These are phyloP conservation scores for Colletotrichum lini DNA, from an alignment of 2,329 filamentous ascomycete species.

Conservation along the genomic window DNA sequence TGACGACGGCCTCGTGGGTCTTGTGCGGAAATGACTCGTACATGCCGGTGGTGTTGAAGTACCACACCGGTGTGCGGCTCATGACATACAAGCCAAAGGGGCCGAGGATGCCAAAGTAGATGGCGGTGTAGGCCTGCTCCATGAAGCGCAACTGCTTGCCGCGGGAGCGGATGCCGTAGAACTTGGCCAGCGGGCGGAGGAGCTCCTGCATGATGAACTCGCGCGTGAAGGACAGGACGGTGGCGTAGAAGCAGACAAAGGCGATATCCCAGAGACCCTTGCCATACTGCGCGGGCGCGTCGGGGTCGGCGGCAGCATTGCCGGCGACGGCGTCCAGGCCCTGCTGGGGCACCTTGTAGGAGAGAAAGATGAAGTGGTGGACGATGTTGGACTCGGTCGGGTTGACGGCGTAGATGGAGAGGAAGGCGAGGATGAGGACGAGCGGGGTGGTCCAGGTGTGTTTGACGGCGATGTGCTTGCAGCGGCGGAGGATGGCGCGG, in stretches of 20 bases:
- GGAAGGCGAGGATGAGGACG: constrained; percentile 66
- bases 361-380: constrained; percentile 77
- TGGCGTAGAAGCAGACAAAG: constrained; percentile 80
- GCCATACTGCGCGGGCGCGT: constrained; percentile 72
- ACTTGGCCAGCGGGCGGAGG: constrained; percentile 73
- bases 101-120: constrained; percentile 78
- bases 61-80: constrained; percentile 79
- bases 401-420: constrained; percentile 72
- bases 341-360: constrained; percentile 71
- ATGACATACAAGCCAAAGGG: constrained; percentile 80
- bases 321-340: constrained; percentile 48
- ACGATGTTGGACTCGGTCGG: constrained; percentile 76
- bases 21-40: constrained; percentile 79
- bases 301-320: constrained; percentile 29
- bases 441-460: constrained; percentile 65
- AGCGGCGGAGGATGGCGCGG: constrained; percentile 37
- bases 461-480: constrained; percentile 41
- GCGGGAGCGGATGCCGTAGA: constrained; percentile 70
- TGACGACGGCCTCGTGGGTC: constrained; percentile 76
- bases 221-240: constrained; percentile 80
- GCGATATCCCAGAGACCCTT: constrained; percentile 78
- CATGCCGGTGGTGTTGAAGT: constrained; percentile 81
- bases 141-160: constrained; percentile 80
- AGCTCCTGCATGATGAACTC: constrained; percentile 83
- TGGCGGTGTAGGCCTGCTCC: constrained; percentile 82